Base-by-base conservation (phyloP, 2,329 filamentous ascomycete species). In the Lasiodiplodia theobromae region DNA sequence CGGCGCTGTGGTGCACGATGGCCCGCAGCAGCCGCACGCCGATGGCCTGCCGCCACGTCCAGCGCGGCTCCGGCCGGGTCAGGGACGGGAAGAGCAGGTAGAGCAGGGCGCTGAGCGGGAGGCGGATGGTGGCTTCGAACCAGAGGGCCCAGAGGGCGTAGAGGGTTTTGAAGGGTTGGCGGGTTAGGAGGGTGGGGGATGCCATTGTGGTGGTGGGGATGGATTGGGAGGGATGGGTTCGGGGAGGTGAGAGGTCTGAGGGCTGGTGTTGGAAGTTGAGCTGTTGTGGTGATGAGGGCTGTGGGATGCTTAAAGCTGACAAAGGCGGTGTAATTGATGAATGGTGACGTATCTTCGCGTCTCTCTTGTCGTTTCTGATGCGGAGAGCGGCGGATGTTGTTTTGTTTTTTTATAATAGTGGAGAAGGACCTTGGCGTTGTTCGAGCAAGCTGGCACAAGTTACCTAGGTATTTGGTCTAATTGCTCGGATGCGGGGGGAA, bases 71-170 rank as follows among this genome's bases (percentile, higher is more conserved):
- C 56, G 79, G 82, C 5, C 82, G 81, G 1, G 44, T 47, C n/a
- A 77, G 72, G 37, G 73, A 76, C 16, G 72, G 62, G 16, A 75
- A 70, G 38, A 80, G 69, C 3, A 23, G 21, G 71, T 79, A 83
- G 65, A 79, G 78, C 44, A 80, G 34, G 51, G 81, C 67, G 74
- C 77, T 82, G 66, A 83, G n/a, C 6, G 81, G 82, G 2, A 83
- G 67, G 4, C 79, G 76, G 34, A 63, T 21, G 31, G 37, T 1
- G 25, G 56, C 34, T 66, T 79, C 78, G 70, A 80, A 72, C 28
- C 73, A 69, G 18, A 81, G 40, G 7, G 80, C 78, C 21, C 73
- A 66, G 23, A 83, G 72, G 8, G 74, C 74, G 71, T 80, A 83
- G 56, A 79, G n/a, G 65, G 69, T 77, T 69, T 82, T 83, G 72